Conservation (phyloP, 2,329 filamentous ascomycete genomes). For the Ceratocystis destructans region DNA sequence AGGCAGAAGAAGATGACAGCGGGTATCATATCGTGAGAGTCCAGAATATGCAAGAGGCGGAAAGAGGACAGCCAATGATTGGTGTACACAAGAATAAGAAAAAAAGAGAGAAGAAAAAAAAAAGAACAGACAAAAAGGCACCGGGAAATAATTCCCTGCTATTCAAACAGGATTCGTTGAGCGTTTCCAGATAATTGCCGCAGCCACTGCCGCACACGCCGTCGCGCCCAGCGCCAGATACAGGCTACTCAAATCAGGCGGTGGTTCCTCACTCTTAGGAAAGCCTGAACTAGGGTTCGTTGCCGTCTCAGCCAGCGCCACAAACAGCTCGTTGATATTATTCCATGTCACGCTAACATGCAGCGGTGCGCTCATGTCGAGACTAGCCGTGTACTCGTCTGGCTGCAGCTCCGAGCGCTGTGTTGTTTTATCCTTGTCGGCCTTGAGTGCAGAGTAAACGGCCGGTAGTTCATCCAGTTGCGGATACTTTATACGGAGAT, state of each 20-base stretch:
- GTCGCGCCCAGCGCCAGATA: constrained; percentile 74
- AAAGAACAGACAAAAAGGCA: constrained; percentile 12
- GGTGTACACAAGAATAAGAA: constrained; percentile 1
- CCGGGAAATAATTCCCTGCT: neutral
- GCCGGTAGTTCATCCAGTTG: constrained; percentile 80
- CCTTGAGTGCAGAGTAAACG: constrained; percentile 87
- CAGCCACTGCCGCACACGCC: constrained; percentile 47
- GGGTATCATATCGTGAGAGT: constrained; percentile 5
- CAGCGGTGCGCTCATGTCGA: constrained; percentile 81
- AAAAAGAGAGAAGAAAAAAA: constrained; percentile 1
- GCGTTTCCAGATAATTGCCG: constrained; percentile 51
- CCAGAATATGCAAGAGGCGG: neutral
- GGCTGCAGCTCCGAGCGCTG: constrained; percentile 83
- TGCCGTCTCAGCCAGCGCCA: constrained; percentile 78
- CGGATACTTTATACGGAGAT: constrained; percentile 62
- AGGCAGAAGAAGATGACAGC: neutral
- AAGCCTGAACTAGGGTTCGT: constrained; percentile 81
- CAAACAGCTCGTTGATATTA: constrained; percentile 87
- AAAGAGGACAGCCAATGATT: neutral
- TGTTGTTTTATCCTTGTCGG: constrained; percentile 92
- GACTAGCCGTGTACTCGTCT: constrained; percentile 71
- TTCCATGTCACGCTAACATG: constrained; percentile 93
- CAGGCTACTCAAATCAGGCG: constrained; percentile 67
- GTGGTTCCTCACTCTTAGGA: constrained; percentile 77
- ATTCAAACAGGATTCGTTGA: constrained; percentile 36